These are phyloP conservation scores for Penicillium sp. DNA, from an alignment of 2,329 filamentous ascomycete species.

Conservation along the genomic window DNA sequence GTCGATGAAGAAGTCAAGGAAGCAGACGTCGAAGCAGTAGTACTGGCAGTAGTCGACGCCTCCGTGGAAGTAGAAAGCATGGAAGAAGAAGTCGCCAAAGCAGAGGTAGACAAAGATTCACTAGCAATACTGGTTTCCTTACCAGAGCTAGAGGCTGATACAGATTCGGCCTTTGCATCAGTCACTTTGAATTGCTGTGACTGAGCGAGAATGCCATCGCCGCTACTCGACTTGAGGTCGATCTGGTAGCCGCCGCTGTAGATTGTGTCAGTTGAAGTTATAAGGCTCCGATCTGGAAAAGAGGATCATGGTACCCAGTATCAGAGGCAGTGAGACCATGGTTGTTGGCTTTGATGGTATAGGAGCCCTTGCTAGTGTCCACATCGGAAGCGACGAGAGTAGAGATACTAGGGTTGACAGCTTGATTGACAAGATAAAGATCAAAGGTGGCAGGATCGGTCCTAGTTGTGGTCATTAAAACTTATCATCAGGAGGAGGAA, in stretches of 20 bases:
- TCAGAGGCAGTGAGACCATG: conserved; percentile 31
- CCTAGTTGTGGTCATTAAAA: conserved; percentile 29
- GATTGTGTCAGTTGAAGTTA: background rate
- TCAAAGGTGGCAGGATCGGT: conserved; percentile 50
- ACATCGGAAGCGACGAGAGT: conserved; percentile 44
- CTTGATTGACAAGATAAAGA: conserved; percentile 52
- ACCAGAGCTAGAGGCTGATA: conserved; percentile 32
- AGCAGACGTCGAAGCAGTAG: conserved; percentile 25
- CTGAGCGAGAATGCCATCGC: conserved; percentile 52
- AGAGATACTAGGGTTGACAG: conserved; percentile 42
- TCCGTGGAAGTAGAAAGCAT: conserved; percentile 28
- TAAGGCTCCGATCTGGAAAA: background rate
- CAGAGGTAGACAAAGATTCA: conserved; percentile 33
- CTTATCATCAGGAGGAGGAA: background rate
- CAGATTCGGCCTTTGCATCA: conserved; percentile 23
- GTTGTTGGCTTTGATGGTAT: conserved; percentile 43
- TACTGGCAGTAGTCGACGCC: conserved; percentile 23
- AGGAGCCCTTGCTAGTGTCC: conserved; percentile 43
- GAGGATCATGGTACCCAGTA: conserved; percentile 31
- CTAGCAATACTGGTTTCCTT: conserved; percentile 35
- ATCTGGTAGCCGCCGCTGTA: conserved; percentile 48
- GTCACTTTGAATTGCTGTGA: conserved; percentile 44
- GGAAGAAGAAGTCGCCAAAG: conserved; percentile 19
- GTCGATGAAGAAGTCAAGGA: conserved; percentile 9
- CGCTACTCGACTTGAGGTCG: conserved; percentile 48